Conservation (phyloP, 192 early-diverging fungal species). For the Funneliformis geosporum region DNA sequence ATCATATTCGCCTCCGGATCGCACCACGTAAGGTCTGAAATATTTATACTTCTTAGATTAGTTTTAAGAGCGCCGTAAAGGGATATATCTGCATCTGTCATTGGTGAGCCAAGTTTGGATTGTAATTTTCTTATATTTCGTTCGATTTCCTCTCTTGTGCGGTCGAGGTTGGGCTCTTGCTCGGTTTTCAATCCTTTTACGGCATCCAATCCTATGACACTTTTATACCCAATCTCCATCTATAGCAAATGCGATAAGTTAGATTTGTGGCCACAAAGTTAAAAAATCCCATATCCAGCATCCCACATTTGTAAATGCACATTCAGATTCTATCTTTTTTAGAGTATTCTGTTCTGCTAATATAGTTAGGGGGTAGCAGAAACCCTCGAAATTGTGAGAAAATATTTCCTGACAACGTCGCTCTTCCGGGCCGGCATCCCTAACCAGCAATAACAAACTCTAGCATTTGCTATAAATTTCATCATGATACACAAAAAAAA, state of each 20-base stretch:
- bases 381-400: no score
- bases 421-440: no score
- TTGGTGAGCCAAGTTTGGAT: not conserved
- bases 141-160: not conserved
- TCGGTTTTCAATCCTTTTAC: constrained; percentile 13
- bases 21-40: not conserved
- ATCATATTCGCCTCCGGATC: constrained; percentile 3
- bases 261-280: constrained; percentile 19
- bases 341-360: no score
- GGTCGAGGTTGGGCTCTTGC: not conserved
- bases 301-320: no score
- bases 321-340: no score
- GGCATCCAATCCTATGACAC: constrained; percentile 15
- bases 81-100: not conserved
- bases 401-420: no score
- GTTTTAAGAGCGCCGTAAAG: not conserved
- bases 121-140: constrained; percentile 13
- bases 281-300: no score
- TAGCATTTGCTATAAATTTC: no score
- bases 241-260: constrained; percentile 26
- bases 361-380: no score
- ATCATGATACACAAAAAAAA: no score
- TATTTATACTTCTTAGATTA: not conserved
- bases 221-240: constrained; percentile 17
- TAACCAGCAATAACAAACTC: not conserved